Percentiles rank a stretch among this genome's conserved stretches.
These are phyloP conservation scores for Mucor irregularis DNA, from an alignment of 371 early-diverging fungal species.

Conservation along the genomic window DNA sequence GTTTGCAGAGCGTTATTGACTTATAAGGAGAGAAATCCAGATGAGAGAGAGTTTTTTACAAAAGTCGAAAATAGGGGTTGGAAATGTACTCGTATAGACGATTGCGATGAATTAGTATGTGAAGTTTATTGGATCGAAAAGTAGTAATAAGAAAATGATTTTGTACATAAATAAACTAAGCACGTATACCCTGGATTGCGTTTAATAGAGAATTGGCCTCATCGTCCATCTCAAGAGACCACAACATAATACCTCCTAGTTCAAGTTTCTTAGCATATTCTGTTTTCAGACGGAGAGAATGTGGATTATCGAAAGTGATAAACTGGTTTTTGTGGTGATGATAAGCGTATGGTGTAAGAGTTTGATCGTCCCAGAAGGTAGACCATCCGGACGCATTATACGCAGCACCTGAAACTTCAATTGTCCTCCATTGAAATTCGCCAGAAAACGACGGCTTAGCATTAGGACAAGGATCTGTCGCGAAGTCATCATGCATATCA, in stretches of 20 bases:
- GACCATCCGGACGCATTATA: slow-evolving; percentile 21
- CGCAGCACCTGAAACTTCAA: slow-evolving; percentile 4
- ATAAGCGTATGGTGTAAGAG: slow-evolving; percentile 58
- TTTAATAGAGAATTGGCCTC: slow-evolving; percentile 7
- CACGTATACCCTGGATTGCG: slow-evolving; percentile 15
- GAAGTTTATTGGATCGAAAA: slow-evolving; percentile 36
- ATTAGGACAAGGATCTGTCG: slow-evolving; percentile 28
- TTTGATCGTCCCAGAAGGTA: slow-evolving; percentile 38
- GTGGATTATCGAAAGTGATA: slow-evolving; percentile 55
- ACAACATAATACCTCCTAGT: slow-evolving; percentile 57
- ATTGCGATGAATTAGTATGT: slow-evolving; percentile 17
- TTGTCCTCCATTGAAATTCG: slow-evolving; percentile 25
- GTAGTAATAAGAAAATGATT: no score
- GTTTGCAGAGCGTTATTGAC: slow-evolving; percentile 29
- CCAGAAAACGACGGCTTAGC: slow-evolving; percentile 21
- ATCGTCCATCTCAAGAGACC: slow-evolving; percentile 44
- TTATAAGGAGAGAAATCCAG: slow-evolving; percentile 46
- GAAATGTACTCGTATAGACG: slow-evolving; percentile 10
- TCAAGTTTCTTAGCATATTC: slow-evolving; percentile 37
- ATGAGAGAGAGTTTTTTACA: slow-evolving; percentile 43
- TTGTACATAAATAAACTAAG: background rate
- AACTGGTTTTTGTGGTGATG: slow-evolving; percentile 38
- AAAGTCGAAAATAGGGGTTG: slow-evolving; percentile 28
- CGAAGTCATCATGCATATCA: slow-evolving; percentile 24
- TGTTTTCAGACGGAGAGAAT: slow-evolving; percentile 45